These are phyloP conservation scores for Calamus simplicifolius DNA, from an alignment of 176 grass and related monocot species.

Conservation along the genomic window DNA sequence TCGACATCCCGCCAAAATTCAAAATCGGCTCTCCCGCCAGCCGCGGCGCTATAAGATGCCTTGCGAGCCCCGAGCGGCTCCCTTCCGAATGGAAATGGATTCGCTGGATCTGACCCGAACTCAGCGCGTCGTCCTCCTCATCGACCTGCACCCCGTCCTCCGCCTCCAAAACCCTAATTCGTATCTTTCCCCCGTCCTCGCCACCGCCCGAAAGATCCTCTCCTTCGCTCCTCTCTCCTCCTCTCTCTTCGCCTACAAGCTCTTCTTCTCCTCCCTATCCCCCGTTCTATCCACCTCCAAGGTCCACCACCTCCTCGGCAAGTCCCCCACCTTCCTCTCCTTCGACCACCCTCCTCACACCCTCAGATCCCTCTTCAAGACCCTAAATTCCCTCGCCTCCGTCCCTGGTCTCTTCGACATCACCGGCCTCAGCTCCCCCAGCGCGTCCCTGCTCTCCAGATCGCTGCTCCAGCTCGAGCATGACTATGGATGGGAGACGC, in stretches of 20 bases:
- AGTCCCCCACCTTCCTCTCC: constrained; percentile 40
- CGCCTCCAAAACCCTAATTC: constrained; percentile 9
- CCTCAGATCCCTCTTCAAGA: constrained; percentile 32
- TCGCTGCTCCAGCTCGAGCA: constrained; percentile 72
- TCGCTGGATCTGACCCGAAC: constrained; percentile 18
- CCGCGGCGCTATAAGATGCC: too few relatives aligned
- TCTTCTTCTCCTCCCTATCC: constrained; percentile 54
- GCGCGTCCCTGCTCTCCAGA: constrained; percentile 38
- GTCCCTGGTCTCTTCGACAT: constrained; percentile 9
- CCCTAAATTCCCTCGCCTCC: constrained; percentile 20
- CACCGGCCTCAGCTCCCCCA: not conserved
- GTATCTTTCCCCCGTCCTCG: constrained; percentile 21
- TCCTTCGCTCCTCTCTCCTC: constrained; percentile 40
- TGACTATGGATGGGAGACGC: constrained; percentile 49
- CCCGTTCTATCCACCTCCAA: constrained; percentile 35
- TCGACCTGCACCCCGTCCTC: constrained; percentile 50
- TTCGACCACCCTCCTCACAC: constrained; percentile 47
- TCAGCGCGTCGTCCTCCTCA: constrained; percentile 53
- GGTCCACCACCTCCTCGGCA: constrained; percentile 30
- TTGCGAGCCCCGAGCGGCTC: not conserved
- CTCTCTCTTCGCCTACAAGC: constrained; percentile 49
- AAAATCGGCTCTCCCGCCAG: too few relatives aligned
- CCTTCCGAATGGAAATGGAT: constrained; percentile 14
- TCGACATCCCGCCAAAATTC: too few relatives aligned
- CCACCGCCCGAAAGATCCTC: constrained; percentile 26